Conservation (phyloP, 192 early-diverging fungal genomes). For the Spizellomyces punctatus region DNA sequence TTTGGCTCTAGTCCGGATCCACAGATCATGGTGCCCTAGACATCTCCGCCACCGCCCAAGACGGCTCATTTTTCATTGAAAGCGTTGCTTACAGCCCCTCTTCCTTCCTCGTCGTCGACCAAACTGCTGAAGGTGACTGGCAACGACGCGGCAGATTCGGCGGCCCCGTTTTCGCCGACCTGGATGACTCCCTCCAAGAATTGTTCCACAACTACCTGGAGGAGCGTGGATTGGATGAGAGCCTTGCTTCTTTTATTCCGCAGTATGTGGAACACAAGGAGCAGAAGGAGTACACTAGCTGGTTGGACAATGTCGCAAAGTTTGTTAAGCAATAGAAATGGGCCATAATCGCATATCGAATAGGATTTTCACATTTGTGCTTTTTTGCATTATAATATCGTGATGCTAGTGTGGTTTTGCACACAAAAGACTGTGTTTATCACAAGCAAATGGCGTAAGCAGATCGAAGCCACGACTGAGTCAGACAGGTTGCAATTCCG, state of each 20-base stretch:
- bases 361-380: no score
- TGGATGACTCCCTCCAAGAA: constrained; percentile 76
- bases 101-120: constrained; percentile 60
- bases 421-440: no score
- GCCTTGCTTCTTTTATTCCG: constrained; percentile 81
- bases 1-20: background rate
- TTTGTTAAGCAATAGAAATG: constrained; percentile 60
- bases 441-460: no score
- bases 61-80: constrained; percentile 85
- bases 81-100: constrained; percentile 73
- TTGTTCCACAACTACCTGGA: constrained; percentile 64
- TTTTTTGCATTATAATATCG: no score
- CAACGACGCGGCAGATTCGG: constrained; percentile 80
- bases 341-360: no score
- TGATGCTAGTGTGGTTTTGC: no score
- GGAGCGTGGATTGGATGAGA: constrained; percentile 87
- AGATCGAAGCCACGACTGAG: no score
- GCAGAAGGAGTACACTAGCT: constrained; percentile 88
- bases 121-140: constrained; percentile 86
- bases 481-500: no score
- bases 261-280: constrained; percentile 94
- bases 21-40: constrained; percentile 70
- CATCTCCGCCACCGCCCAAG: constrained; percentile 79
- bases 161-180: constrained; percentile 88
- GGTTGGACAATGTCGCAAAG: constrained; percentile 78